Evolutionary conservation across 2,329 filamentous ascomycete genomes (phyloP), one percentile per base, ranked within the genome.

Genomic region (Lachnellula willkommii): DNA sequence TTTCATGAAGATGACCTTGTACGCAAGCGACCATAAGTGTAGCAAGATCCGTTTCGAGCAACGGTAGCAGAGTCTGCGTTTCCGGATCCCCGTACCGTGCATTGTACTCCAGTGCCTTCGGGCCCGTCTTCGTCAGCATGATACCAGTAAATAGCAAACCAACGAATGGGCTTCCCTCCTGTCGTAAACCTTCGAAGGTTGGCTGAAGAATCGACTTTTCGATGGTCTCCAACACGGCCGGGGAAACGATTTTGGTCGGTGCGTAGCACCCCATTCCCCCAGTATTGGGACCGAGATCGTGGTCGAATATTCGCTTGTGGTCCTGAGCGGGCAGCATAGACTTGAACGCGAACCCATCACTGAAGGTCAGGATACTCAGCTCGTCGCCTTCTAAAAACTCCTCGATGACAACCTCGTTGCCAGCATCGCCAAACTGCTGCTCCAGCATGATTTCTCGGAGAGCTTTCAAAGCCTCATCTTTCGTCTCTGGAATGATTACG

Each of bases 231-330:
- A 94, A 80, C n/a, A 95, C 78, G 58, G 87, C 83, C 51, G 76
- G 75, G 14, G 87, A 88, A 28, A 87, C 85, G 65, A 92, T 86
- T 61, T 83, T 88, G 1, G 92, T 95, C n/a, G 89, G 89, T 14
- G 92, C 91, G 72, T 97, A 97, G 70, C 91, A 96, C 50, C 94
- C 94, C 94, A 97, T 97, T 42, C 94, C 94, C 57, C 93, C 94
- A 2, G 94, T 97, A 74, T 97, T 97, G 39, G 92, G 89, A 1
- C 94, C 94, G 49, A 83, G 80, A 70, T 97, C 93, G 53, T 89
- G 89, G 67, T 99, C 94, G 52, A 88, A 89, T 62, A 95, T 91
- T 59, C 91, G 84, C 80, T 99, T 97, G 78, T 99, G 94, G 71
- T 97, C 94, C 72, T 99, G 94, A 2, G 93, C 93, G 1, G 94